Evolutionary conservation across 2,329 filamentous ascomycete species (phyloP).

Genomic region (Magnaporthiopsis rhizophila): DNA sequence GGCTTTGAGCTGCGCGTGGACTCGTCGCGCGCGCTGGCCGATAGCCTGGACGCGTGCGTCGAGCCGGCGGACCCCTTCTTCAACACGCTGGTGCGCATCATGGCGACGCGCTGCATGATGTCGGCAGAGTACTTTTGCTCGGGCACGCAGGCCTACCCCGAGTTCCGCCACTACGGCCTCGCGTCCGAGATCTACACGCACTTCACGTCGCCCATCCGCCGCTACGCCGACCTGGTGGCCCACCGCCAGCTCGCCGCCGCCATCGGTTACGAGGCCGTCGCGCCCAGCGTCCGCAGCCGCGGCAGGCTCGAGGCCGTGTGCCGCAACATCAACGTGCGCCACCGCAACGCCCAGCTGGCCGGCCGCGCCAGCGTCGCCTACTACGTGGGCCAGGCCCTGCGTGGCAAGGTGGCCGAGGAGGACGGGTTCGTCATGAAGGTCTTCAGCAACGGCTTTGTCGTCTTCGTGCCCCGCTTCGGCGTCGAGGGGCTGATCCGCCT

Average conservation of each 20-base stretch:
- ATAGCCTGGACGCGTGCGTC: conserved; percentile 78
- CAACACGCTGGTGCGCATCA: conserved; percentile 95
- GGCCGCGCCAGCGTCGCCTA: conserved; percentile 93
- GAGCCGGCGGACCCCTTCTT: conserved; percentile 85
- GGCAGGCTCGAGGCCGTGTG: conserved; percentile 86
- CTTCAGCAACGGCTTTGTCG: conserved; percentile 95
- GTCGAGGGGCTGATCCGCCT: conserved; percentile 88
- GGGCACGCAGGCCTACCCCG: conserved; percentile 83
- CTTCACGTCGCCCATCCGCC: conserved; percentile 93
- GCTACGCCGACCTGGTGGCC: conserved; percentile 84
- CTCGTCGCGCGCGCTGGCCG: conserved; percentile 86
- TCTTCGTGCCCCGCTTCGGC: conserved; percentile 91
- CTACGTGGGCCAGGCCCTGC: conserved; percentile 94
- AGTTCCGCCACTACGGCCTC: conserved; percentile 95
- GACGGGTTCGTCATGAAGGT: conserved; percentile 96
- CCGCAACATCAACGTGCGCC: conserved; percentile 96
- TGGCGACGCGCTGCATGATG: conserved; percentile 98
- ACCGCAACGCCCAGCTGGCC: conserved; percentile 94
- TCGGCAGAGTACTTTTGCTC: conserved; percentile 97
- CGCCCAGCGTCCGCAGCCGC: conserved; percentile 71
- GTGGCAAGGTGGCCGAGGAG: conserved; percentile 66
- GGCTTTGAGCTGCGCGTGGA: conserved; percentile 73
- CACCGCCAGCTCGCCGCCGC: conserved; percentile 92
- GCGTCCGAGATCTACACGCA: conserved; percentile 97
- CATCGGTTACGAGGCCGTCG: conserved; percentile 85